Evolutionary conservation across 2,329 filamentous ascomycete species (phyloP), one percentile per base, ranked within the genome.

Genomic region (Ophiostoma perfectum): DNA sequence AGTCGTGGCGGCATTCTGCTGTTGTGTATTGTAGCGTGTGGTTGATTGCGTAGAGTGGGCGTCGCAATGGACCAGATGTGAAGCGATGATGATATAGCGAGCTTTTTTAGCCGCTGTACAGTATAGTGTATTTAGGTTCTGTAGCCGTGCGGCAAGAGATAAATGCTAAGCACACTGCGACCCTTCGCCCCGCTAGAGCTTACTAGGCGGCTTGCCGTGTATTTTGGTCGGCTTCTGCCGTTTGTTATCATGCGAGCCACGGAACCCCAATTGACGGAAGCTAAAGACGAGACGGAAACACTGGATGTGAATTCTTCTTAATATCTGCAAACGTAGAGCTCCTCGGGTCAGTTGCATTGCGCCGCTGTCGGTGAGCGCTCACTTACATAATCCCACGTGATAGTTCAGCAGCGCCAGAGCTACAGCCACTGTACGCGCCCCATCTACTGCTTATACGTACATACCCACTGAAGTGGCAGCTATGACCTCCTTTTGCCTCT

Each of bases 1-100:
- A 77, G 70, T 72, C 74, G 73, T 71, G 74, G 74, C 69, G 76
- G 72, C 77, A 78, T 78, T 27, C 27, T 27, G 27, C 27, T 27
- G 27, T 27, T 69, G 38, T 67, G 47, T 62, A 39, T 38, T 67
- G 42, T 62, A 39, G n/a, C 58, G 52, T 38, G 64, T n/a, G 64
- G n/a, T 41, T 52, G 44, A 49, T 47, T 42, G 44, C 27, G 44
- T 14, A 27, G 27, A 27, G 16, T 5, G 8, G 55, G 55, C 36
- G 55, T 55, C 49, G 9, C 18, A 18, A 12, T 18, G 3, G 27
- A 55, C n/a, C 27, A 27, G n/a, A n/a, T n/a, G n/a, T 9, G 49
- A 55, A 55, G 49, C 18, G 18, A 27, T 39, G 55, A 38, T 60
- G 55, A 39, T 60, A 12, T n/a, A 44, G 41, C 11, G 45, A 64